Evolutionary conservation across 2,329 filamentous ascomycete species (phyloP).

Genomic region (Hysterium pulicare): DNA sequence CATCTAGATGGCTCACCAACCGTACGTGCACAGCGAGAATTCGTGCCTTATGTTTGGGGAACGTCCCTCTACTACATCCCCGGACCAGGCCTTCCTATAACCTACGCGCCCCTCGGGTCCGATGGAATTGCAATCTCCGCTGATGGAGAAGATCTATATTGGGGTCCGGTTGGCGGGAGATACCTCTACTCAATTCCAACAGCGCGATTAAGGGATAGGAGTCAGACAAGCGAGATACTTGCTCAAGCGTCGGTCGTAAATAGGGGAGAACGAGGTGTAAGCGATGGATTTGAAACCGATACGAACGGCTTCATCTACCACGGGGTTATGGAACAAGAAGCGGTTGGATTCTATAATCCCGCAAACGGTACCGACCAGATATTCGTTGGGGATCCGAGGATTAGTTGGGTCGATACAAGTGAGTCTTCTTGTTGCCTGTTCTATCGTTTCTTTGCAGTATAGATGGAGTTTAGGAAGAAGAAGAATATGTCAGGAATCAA

Average conservation of each 20-base stretch:
- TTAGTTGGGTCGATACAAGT: conserved; percentile 52
- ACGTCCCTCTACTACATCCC: conserved; percentile 44
- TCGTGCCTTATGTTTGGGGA: conserved; percentile 50
- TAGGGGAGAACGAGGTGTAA: conserved; percentile 48
- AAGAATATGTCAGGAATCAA: too few relatives aligned
- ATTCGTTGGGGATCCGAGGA: conserved; percentile 46
- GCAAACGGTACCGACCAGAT: conserved; percentile 41
- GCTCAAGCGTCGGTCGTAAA: conserved; percentile 44
- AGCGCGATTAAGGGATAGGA: conserved; percentile 38
- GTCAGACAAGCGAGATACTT: conserved; percentile 40
- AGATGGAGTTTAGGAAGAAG: too few relatives aligned
- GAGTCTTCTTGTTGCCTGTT: too few relatives aligned
- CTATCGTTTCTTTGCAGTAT: too few relatives aligned
- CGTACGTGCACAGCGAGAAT: conserved; percentile 44
- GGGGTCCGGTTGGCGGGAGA: conserved; percentile 43
- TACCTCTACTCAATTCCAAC: conserved; percentile 48
- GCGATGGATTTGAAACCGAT: conserved; percentile 53
- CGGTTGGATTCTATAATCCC: conserved; percentile 46
- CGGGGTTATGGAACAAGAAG: conserved; percentile 50
- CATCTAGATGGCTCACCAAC: conserved; percentile 44
- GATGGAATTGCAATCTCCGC: conserved; percentile 52
- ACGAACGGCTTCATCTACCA: conserved; percentile 49
- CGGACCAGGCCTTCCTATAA: conserved; percentile 32
- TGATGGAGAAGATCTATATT: conserved; percentile 48
- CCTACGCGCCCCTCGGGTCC: conserved; percentile 43